phyloP scores from a whole-genome alignment of 1,284 basidiomycete genomes.

The Leccinum subfulvum region DNA sequence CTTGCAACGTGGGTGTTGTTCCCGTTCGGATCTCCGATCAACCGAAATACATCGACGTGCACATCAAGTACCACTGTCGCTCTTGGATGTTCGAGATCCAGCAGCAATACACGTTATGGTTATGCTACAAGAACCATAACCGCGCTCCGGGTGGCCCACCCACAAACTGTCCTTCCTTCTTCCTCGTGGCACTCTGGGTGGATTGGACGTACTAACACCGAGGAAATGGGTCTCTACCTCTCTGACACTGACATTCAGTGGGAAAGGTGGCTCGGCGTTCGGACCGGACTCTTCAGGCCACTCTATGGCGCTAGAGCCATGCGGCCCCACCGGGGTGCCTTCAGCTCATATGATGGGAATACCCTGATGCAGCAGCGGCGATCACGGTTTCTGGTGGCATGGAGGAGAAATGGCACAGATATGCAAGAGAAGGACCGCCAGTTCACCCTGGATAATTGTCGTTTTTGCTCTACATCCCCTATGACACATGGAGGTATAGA shows the following conservation, averaged over 20 bases:
- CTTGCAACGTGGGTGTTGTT: too few species aligned
- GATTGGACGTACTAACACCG: neutral
- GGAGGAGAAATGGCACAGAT: neutral
- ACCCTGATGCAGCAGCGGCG: neutral
- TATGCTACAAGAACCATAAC: slow-evolving; percentile 5
- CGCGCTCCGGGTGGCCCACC: neutral
- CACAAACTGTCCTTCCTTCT: neutral
- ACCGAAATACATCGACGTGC: slow-evolving; percentile 19
- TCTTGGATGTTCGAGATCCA: slow-evolving; percentile 3
- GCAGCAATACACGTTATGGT: slow-evolving; percentile 19
- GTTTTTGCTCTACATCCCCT: neutral
- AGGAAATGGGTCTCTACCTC: neutral
- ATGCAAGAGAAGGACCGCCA: neutral
- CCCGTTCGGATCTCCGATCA: too few species aligned
- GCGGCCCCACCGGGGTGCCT: neutral
- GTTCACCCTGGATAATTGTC: neutral
- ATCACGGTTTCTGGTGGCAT: neutral
- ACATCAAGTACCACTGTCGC: slow-evolving; percentile 15
- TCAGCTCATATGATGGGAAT: neutral
- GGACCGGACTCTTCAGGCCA: neutral
- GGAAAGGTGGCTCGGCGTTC: neutral
- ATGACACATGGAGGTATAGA: neutral
- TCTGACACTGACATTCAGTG: neutral
- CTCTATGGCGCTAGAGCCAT: neutral
- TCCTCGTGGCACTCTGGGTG: neutral